Base-by-base conservation (phyloP, 768 basidiomycete species). In the Tulasnella sp. region DNA sequence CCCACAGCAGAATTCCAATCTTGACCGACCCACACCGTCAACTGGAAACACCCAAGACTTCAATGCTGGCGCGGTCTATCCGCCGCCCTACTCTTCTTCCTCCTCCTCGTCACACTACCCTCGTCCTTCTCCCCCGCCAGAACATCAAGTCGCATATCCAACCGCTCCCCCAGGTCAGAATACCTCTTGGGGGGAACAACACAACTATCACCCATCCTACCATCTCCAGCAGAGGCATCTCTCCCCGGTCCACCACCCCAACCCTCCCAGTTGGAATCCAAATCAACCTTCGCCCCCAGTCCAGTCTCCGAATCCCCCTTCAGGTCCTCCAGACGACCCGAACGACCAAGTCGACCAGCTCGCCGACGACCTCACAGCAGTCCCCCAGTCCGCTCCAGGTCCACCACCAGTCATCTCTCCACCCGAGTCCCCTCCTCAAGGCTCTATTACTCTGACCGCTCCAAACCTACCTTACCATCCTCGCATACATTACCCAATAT, bases 401-500 rank as follows among this genome's bases (percentile, higher is more conserved):
- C 42, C 58, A 25, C 58, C 58, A 17, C 58, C 58, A 64, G 69
- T 38, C 36, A 38, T 42, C 36, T 70, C 69, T 22, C 69, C 69
- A n/a, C 69, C 69, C 40, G 36, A 34, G 1, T 70, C 69, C 7
- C 69, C 69, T 11, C 69, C 19, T 19, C 37, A 34, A 29, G 69
- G 37, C n/a, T 70, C 69, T 5, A 70, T 70, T 36, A 70, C 69
- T 25, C 37, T 70, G n/a, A 38, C 36, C 19, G 37, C 69, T 42
- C 69, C 40, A 8, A 64, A 64, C 58, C 25, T 64, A 64, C 58
- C 58, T 25, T 76, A 76, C 67, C 67, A 40, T n/a, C 67, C 75
- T 36, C 75, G 68, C 69, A 39, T 69, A 14, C 75, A 76, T 15
- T 76, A 76, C 45, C 75, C 75, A 22, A 76, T 76, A 14, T 76